Conservation (phyloP, 306 rosid species). For the Medicago lupulina region DNA sequence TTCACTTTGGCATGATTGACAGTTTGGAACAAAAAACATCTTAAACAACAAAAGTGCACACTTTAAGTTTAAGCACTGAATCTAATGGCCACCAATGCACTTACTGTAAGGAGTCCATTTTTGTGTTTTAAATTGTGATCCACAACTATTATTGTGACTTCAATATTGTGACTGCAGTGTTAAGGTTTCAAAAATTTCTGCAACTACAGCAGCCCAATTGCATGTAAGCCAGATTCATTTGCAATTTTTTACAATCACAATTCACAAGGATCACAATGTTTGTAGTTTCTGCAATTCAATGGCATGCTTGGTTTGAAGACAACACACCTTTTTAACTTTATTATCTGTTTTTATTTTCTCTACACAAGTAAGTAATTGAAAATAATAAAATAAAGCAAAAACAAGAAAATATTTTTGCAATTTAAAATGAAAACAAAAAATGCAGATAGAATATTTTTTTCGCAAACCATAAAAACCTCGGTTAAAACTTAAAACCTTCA, state of each 20-base stretch:
- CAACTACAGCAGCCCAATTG: too few species aligned
- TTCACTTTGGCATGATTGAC: too few species aligned
- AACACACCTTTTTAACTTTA: neutral
- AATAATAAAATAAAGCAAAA: neutral
- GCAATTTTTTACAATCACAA: neutral
- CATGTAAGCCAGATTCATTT: too few species aligned
- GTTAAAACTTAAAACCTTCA: too few species aligned
- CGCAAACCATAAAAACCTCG: too few species aligned
- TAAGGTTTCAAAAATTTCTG: neutral
- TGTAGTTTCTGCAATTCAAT: neutral
- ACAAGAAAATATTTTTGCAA: neutral
- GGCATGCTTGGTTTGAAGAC: neutral
- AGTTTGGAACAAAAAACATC: too few species aligned
- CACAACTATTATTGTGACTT: neutral
- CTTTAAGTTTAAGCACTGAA: too few species aligned
- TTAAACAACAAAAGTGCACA: too few species aligned
- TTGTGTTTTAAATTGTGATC: neutral
- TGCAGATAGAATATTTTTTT: neutral
- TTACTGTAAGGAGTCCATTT: too few species aligned
- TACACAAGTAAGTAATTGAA: neutral
- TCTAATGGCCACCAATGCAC: too few species aligned
- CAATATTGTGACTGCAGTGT: neutral
- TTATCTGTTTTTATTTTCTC: neutral
- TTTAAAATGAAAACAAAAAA: neutral
- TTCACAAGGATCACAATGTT: neutral